Evolutionary conservation across 1,284 basidiomycete species (phyloP).

Genomic region (Puccinia triticina): DNA sequence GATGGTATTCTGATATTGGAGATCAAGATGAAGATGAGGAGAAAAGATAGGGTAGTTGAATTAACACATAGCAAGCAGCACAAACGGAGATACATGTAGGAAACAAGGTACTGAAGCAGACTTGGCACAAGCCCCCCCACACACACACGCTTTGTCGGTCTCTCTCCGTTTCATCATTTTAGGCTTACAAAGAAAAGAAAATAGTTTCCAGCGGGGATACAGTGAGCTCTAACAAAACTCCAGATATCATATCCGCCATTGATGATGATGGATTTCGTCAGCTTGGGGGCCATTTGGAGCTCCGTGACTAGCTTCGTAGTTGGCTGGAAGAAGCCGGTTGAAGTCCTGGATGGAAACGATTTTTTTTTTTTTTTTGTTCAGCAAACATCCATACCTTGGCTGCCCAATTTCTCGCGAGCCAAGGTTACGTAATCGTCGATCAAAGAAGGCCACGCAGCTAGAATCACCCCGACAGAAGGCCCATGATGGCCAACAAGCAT

Average conservation of each 20-base stretch:
- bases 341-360: neutral
- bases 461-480: neutral
- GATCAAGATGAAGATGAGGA: too few relatives aligned
- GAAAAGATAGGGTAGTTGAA: too few relatives aligned
- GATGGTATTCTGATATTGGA: too few relatives aligned
- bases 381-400: constrained; percentile 44
- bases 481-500: neutral
- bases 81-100: neutral
- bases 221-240: too few relatives aligned
- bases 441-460: constrained; percentile 51
- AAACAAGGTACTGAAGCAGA: neutral
- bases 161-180: neutral
- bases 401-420: constrained; percentile 35
- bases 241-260: too few relatives aligned
- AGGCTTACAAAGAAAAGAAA: neutral
- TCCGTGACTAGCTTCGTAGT: neutral
- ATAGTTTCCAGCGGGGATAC: neutral
- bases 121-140: neutral
- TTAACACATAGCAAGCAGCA: too few relatives aligned
- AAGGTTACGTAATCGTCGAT: constrained; percentile 50
- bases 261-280: too few relatives aligned
- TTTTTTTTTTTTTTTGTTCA: neutral
- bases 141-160: too few relatives aligned
- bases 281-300: too few relatives aligned
- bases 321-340: neutral